Evolutionary conservation across 1,139 yeast species (phyloP), one percentile per base, ranked within the genome.

Genomic region (Zygoascus sp.): DNA sequence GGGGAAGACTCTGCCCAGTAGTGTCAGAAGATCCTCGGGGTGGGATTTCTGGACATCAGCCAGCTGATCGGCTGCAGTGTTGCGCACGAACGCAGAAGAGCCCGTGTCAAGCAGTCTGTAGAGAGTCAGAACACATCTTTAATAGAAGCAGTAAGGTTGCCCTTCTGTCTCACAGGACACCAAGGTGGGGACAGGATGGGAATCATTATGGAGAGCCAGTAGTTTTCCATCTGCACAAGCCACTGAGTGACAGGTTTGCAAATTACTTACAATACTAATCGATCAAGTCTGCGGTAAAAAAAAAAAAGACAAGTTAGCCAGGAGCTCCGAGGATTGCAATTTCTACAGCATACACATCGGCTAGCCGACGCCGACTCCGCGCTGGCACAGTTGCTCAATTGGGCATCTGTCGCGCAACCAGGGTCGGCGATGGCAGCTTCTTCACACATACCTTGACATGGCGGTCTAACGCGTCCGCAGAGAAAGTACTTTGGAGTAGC

Each of bases 21-120:
- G 70, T 53, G 84, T 84, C 49, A 89, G 74, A 25, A 86, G 79
- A 61, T 94, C 98, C 63, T 90, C 97, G 0, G 97, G 97, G 59
- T 94, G 98, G 39, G 86, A 83, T 63, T 84, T 85, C 25, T 96
- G 97, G 44, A 94, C 75, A 58, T 90, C 97, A 2, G 96, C 89
- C 56, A 94, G 74, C 67, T 94, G 99, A 61, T 92, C 97, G 1
- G 98, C 98, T 0, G 98, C 99, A 10, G 97, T 88, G 60, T 87
- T 88, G 56, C 98, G 77, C 43, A 94, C 94, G 63, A 88, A 86
- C 34, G 88, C 87, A 5, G 97, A 89, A 13, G 97, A 88, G 11
- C 98, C 98, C 2, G 97, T 87, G 68, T 94, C 98, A 55, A 94
- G 71, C 52, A 92, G 61, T 39, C 61, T 53, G 36, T 16, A 23